A percentile compares a stretch with the other conserved stretches of the same genome.
phyloP scores from a whole-genome alignment of 768 basidiomycete genomes.

The Hypholoma fasciculare region DNA sequence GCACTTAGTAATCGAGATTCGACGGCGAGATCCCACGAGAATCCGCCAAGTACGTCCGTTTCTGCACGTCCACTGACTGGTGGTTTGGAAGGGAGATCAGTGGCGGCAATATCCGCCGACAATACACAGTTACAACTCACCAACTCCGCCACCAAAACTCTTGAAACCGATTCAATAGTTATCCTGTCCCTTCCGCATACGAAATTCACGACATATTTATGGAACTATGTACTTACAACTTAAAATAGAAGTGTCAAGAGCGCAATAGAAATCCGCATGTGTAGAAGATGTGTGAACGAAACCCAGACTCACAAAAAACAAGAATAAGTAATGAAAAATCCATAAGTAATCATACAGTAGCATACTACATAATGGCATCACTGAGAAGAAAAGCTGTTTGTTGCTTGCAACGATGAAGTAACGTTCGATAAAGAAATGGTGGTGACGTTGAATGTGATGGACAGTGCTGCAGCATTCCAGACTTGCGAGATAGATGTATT shows the following conservation, averaged over 20 bases:
- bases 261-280: background rate
- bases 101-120: background rate
- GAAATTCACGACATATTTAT: too few species aligned
- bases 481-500: conserved; percentile 46
- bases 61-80: background rate
- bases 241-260: too few species aligned
- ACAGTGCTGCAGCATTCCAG: conserved; percentile 45
- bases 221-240: too few species aligned
- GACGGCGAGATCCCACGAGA: background rate
- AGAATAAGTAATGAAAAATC: background rate
- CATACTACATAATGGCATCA: conserved; percentile 15
- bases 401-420: conserved; percentile 38
- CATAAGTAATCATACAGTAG: background rate
- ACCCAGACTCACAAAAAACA: background rate
- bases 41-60: background rate
- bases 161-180: too few species aligned
- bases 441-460: conserved; percentile 29
- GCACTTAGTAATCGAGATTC: background rate
- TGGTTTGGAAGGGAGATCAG: background rate
- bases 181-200: too few species aligned
- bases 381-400: conserved; percentile 29
- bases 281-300: conserved; percentile 1
- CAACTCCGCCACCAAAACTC: background rate
- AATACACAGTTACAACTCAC: background rate
- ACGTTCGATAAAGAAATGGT: conserved; percentile 43